Conservation (phyloP, 2,329 filamentous ascomycete genomes). For the Madurella fahalii region DNA sequence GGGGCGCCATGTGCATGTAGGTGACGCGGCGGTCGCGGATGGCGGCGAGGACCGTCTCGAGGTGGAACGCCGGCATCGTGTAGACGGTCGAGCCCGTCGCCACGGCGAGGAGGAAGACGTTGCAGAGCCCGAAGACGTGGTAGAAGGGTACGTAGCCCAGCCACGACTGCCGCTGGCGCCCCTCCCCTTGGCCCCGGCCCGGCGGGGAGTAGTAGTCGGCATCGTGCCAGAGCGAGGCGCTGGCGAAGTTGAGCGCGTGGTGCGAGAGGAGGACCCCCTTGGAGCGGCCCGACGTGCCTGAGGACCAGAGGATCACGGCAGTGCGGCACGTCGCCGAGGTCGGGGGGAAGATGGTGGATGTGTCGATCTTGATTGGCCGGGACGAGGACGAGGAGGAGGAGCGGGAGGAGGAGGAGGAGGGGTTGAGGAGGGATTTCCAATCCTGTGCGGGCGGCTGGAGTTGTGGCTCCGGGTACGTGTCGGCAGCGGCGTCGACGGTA, state of each 20-base stretch:
- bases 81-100: conserved; percentile 56
- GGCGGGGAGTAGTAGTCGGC: conserved; percentile 39
- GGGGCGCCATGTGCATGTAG: conserved; percentile 62
- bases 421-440: conserved; percentile 58
- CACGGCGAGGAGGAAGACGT: conserved; percentile 57
- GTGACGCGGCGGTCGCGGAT: conserved; percentile 62
- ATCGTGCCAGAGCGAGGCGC: conserved; percentile 44
- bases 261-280: conserved; percentile 74
- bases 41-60: conserved; percentile 58
- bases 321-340: conserved; percentile 60
- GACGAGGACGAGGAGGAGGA: conserved; percentile 48
- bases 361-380: conserved; percentile 31
- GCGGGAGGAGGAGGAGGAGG: conserved; percentile 36
- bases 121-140: conserved; percentile 55
- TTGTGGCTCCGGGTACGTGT: conserved; percentile 31
- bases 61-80: conserved; percentile 67
- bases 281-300: conserved; percentile 66
- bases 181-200: too few relatives aligned
- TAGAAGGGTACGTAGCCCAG: conserved; percentile 69
- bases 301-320: conserved; percentile 44
- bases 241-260: conserved; percentile 59
- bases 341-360: conserved; percentile 37
- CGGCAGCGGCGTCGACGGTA: conserved; percentile 41
- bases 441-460: conserved; percentile 38
- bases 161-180: conserved; percentile 36